Percentiles rank a stretch among this genome's conserved stretches.
phyloP scores from a whole-genome alignment of 1,139 yeast species.

The Pichia kudriavzevii region DNA sequence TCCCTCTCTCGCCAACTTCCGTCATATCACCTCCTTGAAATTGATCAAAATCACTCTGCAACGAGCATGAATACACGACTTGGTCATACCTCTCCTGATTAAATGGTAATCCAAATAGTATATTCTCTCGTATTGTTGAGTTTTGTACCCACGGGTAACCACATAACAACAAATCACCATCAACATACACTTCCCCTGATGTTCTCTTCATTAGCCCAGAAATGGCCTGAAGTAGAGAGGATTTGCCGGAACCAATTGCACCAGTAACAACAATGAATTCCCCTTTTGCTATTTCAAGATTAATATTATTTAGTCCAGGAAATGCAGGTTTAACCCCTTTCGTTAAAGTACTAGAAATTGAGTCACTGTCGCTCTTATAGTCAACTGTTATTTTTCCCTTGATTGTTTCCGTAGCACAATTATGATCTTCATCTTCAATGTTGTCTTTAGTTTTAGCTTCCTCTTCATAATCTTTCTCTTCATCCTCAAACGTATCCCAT shows the following conservation, averaged over 20 bases:
- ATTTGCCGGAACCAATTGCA: slow-evolving; percentile 60
- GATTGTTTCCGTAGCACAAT: too few species aligned
- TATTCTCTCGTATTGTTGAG: slow-evolving; percentile 69
- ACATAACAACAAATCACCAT: slow-evolving; percentile 38
- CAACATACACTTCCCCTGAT: slow-evolving; percentile 40
- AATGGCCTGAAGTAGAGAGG: slow-evolving; percentile 53
- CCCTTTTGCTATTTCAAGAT: slow-evolving; percentile 39
- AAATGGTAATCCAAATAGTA: slow-evolving; percentile 56
- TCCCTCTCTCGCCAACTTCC: slow-evolving; percentile 89
- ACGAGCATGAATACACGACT: slow-evolving; percentile 57
- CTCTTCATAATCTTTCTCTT: slow-evolving; percentile 9
- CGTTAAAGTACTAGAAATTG: slow-evolving; percentile 25
- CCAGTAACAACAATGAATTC: slow-evolving; percentile 64
- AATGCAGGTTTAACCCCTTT: slow-evolving; percentile 18
- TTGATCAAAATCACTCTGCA: slow-evolving; percentile 56
- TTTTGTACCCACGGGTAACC: slow-evolving; percentile 76
- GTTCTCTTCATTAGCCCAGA: slow-evolving; percentile 51
- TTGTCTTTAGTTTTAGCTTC: neutral
- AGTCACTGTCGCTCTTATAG: too few species aligned
- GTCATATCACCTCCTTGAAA: slow-evolving; percentile 77
- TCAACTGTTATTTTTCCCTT: too few species aligned
- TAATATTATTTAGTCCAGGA: slow-evolving; percentile 39
- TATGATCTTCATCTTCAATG: too few species aligned
- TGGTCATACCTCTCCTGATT: slow-evolving; percentile 48
- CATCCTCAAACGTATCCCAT: slow-evolving; percentile 36